Conservation (phyloP, 2,329 filamentous ascomycete species). For the Stagonosporopsis vannaccii region DNA sequence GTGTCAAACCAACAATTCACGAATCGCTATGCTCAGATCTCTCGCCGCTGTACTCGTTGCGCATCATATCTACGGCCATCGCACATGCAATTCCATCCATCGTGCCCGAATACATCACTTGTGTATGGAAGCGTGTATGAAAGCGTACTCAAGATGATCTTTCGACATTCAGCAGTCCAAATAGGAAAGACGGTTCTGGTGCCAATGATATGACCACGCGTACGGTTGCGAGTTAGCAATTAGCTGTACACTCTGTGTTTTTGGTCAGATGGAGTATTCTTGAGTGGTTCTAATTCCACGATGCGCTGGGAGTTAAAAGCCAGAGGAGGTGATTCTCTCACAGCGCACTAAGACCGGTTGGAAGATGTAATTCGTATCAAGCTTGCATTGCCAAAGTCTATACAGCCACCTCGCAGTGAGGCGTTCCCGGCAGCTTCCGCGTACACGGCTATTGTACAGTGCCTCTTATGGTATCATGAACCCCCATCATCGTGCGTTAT, state of each 20-base stretch:
- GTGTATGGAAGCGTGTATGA: background rate
- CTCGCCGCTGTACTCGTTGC: background rate
- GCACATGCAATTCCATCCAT: background rate
- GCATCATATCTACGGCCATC: background rate
- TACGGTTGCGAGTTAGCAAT: background rate
- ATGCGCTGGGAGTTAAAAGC: background rate
- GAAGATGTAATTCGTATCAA: slow-evolving; percentile 16
- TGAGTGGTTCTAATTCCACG: background rate
- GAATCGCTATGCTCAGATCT: background rate
- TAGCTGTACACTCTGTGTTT: background rate
- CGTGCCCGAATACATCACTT: background rate
- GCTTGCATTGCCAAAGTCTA: slow-evolving; percentile 40
- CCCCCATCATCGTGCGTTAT: slow-evolving; percentile 21
- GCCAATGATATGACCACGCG: background rate
- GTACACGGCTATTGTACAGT: slow-evolving; percentile 48
- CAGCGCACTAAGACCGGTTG: background rate
- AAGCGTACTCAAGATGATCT: background rate
- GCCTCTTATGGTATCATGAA: slow-evolving; percentile 31
- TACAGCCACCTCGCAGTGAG: slow-evolving; percentile 38
- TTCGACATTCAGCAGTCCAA: background rate
- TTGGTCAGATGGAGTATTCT: background rate
- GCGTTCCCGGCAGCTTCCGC: slow-evolving; percentile 23
- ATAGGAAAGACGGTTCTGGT: background rate
- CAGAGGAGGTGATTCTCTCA: background rate
- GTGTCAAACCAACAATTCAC: no score